Evolutionary conservation across 257 asterid species (phyloP).

Genomic region (Jacaranda mimosifolia): DNA sequence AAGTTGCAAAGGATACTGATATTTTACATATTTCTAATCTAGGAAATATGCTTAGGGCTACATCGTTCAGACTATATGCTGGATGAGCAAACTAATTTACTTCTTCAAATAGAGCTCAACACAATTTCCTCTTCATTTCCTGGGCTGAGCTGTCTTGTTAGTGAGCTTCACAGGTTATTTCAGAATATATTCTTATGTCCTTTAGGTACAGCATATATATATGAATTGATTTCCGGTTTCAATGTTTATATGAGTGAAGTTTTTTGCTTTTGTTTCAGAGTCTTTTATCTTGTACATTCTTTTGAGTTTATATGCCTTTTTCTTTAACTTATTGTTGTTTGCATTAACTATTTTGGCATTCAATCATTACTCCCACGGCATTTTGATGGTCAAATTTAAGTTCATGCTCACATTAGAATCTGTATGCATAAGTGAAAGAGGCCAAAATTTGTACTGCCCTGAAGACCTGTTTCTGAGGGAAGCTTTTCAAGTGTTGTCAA

Average conservation of each 20-base stretch:
- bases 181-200: conserved; percentile 28
- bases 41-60: conserved; percentile 96
- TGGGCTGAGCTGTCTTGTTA: conserved; percentile 90
- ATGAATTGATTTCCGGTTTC: conserved; percentile 10
- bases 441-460: neutral
- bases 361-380: neutral
- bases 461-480: too few relatives aligned
- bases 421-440: neutral
- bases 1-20: conserved; percentile 36
- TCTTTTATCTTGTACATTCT: neutral
- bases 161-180: conserved; percentile 93
- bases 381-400: neutral
- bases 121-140: conserved; percentile 96
- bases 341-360: neutral
- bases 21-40: conserved; percentile 31
- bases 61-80: conserved; percentile 99
- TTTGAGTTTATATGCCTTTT: neutral
- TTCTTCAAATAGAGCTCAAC: conserved; percentile 97
- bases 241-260: conserved; percentile 1
- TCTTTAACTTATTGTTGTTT: neutral
- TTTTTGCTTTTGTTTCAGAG: neutral
- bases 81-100: conserved; percentile 87
- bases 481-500: too few relatives aligned
- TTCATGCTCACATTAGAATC: neutral
- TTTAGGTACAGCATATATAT: conserved; percentile 22